Conservation (phyloP, 148 eudicot species). For the Spergularia marina region DNA sequence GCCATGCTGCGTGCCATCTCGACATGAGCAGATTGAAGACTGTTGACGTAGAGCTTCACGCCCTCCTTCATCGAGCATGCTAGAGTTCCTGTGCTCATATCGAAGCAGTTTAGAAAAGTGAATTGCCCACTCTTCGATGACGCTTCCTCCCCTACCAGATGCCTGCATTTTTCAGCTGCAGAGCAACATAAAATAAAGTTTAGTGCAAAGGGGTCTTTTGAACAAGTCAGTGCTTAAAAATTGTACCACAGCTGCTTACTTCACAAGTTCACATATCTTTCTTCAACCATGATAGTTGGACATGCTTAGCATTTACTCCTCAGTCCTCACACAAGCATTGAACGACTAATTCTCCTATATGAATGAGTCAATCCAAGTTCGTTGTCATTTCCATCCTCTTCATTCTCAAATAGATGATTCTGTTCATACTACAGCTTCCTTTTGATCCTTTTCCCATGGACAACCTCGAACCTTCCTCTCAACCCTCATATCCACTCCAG, state of each 20-base stretch:
- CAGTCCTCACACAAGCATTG: neutral
- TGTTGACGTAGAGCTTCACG: slow-evolving; percentile 66
- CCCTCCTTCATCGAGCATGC: slow-evolving; percentile 70
- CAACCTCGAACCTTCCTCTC: neutral
- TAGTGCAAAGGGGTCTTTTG: no score
- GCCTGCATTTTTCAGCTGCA: slow-evolving; percentile 84
- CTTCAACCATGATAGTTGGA: neutral
- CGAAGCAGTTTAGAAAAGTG: slow-evolving; percentile 68
- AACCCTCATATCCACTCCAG: neutral
- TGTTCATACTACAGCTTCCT: neutral
- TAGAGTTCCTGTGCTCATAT: slow-evolving; percentile 65
- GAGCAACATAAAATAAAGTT: neutral
- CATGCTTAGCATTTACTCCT: no score
- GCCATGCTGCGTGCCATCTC: slow-evolving; percentile 57
- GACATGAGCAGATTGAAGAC: slow-evolving; percentile 57
- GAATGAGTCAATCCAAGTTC: neutral
- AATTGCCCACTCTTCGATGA: slow-evolving; percentile 75
- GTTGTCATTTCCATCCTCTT: neutral
- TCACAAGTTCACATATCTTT: no score
- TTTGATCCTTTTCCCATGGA: neutral
- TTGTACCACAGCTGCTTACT: no score
- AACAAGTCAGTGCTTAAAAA: no score
- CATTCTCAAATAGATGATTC: neutral
- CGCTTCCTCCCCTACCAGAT: slow-evolving; percentile 61
- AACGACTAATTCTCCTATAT: neutral